A percentile compares a stretch with the other conserved stretches of the same genome.
Conservation (phyloP, 495 filamentous ascomycete genomes). For the Diplogelasinospora grovesii region DNA sequence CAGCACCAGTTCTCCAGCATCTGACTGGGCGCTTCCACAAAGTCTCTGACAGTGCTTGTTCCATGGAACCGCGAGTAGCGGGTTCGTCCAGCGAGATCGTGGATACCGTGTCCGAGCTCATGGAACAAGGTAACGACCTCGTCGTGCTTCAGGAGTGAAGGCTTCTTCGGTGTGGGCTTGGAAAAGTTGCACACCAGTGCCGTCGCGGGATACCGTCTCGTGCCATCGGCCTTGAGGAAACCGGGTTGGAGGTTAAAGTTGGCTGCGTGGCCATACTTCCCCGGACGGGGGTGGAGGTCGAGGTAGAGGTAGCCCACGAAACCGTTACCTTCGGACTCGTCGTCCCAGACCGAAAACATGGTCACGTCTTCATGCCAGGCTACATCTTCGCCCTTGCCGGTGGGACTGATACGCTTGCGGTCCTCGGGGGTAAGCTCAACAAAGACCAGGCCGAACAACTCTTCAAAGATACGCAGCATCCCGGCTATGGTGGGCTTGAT, state of each 20-base stretch:
- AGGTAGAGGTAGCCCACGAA: constrained; percentile 63
- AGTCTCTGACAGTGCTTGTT: constrained; percentile 54
- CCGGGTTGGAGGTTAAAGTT: constrained; percentile 75
- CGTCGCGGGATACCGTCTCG: constrained; percentile 53
- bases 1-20: constrained; percentile 69
- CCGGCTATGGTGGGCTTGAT: constrained; percentile 73
- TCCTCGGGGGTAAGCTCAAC: constrained; percentile 62
- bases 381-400: constrained; percentile 52
- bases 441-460: constrained; percentile 86
- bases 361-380: constrained; percentile 57
- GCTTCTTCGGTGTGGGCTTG: constrained; percentile 55
- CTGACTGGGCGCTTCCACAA: constrained; percentile 59
- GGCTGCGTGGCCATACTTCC: constrained; percentile 64
- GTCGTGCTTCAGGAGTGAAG: constrained; percentile 55
- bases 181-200: constrained; percentile 63
- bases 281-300: constrained; percentile 53
- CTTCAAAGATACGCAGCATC: constrained; percentile 93
- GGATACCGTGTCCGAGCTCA: constrained; percentile 61
- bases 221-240: constrained; percentile 46
- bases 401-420: constrained; percentile 40
- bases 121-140: constrained; percentile 62
- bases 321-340: constrained; percentile 46
- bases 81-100: constrained; percentile 50
- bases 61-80: constrained; percentile 55
- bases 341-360: constrained; percentile 59